A percentile compares a stretch with the other conserved stretches of the same genome.
These are phyloP conservation scores for Solanum acaule DNA, from an alignment of 257 asterid species.

Conservation along the genomic window DNA sequence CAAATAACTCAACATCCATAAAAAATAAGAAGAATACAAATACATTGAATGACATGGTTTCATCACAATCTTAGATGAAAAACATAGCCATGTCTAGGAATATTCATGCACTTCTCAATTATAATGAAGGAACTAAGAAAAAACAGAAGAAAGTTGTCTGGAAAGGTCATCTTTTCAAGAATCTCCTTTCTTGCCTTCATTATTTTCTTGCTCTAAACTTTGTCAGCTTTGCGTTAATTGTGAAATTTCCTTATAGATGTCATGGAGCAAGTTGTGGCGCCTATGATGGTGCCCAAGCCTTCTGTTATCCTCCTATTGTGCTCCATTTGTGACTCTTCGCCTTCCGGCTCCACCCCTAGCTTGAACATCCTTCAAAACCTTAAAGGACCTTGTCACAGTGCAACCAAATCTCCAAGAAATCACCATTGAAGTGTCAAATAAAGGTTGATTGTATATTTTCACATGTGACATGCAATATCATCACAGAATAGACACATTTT, in stretches of 20 bases:
- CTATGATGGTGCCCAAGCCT: not conserved
- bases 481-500: not conserved
- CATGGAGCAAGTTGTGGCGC: not conserved
- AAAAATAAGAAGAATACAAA: not conserved
- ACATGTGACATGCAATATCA: not conserved
- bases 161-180: not conserved
- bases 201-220: not conserved
- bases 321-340: not conserved
- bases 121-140: not conserved
- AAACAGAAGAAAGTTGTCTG: not conserved
- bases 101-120: not conserved
- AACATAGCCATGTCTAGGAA: not conserved
- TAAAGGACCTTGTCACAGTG: not conserved
- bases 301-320: not conserved
- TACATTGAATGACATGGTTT: not conserved
- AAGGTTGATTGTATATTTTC: not conserved
- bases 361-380: not conserved
- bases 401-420: not conserved
- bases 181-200: not conserved
- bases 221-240: not conserved
- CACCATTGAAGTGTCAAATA: not conserved
- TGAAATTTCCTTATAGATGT: not conserved
- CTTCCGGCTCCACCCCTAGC: not conserved
- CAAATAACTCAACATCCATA: not conserved
- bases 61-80: not conserved